Evolutionary conservation across 139 green algal species (phyloP), one percentile per base, ranked within the genome.

Genomic region (Chlorokybus atmophyticus): DNA sequence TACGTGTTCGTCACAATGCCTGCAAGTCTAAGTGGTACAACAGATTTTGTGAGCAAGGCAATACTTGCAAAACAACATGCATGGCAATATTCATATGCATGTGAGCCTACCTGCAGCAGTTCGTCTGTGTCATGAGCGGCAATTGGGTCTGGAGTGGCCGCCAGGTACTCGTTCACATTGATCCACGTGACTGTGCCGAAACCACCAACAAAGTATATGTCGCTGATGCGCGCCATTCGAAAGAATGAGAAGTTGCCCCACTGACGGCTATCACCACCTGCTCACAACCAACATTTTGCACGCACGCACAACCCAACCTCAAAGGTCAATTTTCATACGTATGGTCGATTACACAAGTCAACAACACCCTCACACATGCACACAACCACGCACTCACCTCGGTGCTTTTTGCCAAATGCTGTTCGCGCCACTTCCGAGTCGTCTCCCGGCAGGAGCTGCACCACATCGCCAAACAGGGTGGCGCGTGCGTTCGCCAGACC

Each of bases 201-300:
- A 29, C 88, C 88, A 28, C 88, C 88, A 14, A 96, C 87, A 68
- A 98, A 98, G 70, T 94, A 97, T 60, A 98, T 93, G 79, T 98
- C 91, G 25, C 62, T 70, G 50, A 75, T 75, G 21, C 26, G 35
- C 19, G 62, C 55, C 67, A 75, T 75, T 19, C 52, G 38, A 27
- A 73, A 75, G 57, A 71, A 75, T 40, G 65, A 27, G 35, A 75
- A 75, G 55, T 75, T 75, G 25, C 50, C 67, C 67, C 65, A 74
- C 53, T 77, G 67, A 38, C 55, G 31, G 35, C 35, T 10, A 14
- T 44, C 10, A 14, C 35, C 35, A 44, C n/a, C n/a, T n/a, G n/a
- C n/a, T n/a, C n/a, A n/a, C n/a, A n/a, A n/a, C n/a, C n/a, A n/a
- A n/a, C n/a, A n/a, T n/a, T n/a, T n/a, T n/a, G n/a, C n/a, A n/a